Percentiles rank a stretch among this genome's conserved stretches.
phyloP scores from a whole-genome alignment of 805 yeast species.

The Clavispora carvajalis region DNA sequence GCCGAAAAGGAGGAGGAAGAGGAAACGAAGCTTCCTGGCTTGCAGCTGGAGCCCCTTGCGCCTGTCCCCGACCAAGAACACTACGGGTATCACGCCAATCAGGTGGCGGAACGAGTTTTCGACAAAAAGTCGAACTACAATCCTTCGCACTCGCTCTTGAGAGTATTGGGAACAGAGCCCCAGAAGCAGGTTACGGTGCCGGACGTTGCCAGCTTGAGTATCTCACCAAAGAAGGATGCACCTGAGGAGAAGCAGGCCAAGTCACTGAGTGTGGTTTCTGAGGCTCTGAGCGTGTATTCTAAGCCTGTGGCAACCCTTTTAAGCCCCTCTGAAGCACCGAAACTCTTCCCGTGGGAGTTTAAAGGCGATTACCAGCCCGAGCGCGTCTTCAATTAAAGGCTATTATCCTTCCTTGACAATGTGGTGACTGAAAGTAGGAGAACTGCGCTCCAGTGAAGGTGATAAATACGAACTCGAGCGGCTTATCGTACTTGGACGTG shows the following conservation, averaged over 20 bases:
- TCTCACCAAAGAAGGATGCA: too few relatives aligned
- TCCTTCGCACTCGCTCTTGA: constrained; percentile 22
- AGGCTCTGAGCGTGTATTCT: too few relatives aligned
- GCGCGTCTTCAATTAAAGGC: constrained; percentile 23
- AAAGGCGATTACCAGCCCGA: constrained; percentile 16
- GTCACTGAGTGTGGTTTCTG: background rate
- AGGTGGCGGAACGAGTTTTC: constrained; percentile 28
- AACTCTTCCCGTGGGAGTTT: constrained; percentile 37
- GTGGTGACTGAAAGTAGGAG: too few relatives aligned
- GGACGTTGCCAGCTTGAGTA: background rate
- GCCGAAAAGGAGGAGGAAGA: background rate
- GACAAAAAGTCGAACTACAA: constrained; percentile 22
- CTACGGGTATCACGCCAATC: constrained; percentile 12
- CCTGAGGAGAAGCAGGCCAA: background rate
- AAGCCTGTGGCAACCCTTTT: too few relatives aligned
- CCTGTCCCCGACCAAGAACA: background rate
- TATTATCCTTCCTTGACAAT: too few relatives aligned
- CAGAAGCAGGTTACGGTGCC: background rate
- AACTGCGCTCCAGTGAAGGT: too few relatives aligned
- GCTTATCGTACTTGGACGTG: too few relatives aligned
- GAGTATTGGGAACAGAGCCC: background rate
- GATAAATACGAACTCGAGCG: too few relatives aligned
- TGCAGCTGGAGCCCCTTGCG: background rate
- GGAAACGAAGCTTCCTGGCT: background rate
- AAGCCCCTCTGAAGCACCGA: too few relatives aligned